Base-by-base conservation (phyloP, 2,329 filamentous ascomycete genomes). In the Myriosclerotinia duriaeana region DNA sequence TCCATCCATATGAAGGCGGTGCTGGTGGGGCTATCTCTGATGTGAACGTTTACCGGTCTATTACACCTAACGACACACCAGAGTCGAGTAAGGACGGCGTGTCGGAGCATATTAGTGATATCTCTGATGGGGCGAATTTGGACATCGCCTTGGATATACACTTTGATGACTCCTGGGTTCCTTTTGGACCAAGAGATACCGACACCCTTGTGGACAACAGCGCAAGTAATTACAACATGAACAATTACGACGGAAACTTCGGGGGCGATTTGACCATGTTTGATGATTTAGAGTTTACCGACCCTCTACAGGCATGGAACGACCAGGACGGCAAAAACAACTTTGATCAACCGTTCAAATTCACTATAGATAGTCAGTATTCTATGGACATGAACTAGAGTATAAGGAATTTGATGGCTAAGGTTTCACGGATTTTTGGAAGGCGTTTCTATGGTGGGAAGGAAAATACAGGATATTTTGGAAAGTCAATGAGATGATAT, bases 31-130 rank as follows among this genome's bases (percentile, higher is more conserved):
- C 83, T 2, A 82, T 86, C 65, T 79, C 80, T 15, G 84, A 88
- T 69, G 80, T 84, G 74, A 80, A 77, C 64, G 77, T 84, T 11
- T 87, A 85, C 71, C 81, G 82, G 26, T 81, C 83, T 1, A 77
- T 84, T 66, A 86, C 86, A 34, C 85, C 86, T 0, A 86, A 87
- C 68, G 85, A 88, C 72, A 89, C 87, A 9, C 87, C 86, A 0
- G 86, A 88, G 70, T 88, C 86, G 2, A 85, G 80, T 75, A 87
- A 87, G 74, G 85, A 88, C 38, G 82, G 83, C 5, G 76, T 79
- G 11, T 87, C 86, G 52, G 86, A 88, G 71, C 84, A 85, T 12
- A 87, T 83, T 68, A 88, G 85, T 72, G 86, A 89, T 70, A 83
- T 88, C 22, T 82, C 84, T 3, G 86, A 88, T 66, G 80, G 79